These are phyloP conservation scores for Lachnellula hyalina DNA, from an alignment of 2,329 filamentous ascomycete species.

Conservation along the genomic window DNA sequence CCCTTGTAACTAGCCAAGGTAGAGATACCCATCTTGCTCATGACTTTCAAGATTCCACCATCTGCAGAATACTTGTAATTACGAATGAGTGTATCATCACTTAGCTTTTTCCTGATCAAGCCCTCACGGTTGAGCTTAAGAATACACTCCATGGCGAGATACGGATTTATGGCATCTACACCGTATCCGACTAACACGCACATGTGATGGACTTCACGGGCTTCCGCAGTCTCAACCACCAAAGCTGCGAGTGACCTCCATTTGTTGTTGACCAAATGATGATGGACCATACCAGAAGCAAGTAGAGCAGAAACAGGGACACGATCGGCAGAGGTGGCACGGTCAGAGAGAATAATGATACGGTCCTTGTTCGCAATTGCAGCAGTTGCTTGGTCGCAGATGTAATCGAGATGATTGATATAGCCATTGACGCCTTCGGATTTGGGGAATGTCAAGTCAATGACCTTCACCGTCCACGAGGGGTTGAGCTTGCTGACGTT, in stretches of 20 bases:
- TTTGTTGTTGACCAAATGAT: slow-evolving; percentile 91
- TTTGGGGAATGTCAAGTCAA: slow-evolving; percentile 93
- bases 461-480: slow-evolving; percentile 81
- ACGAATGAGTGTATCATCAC: slow-evolving; percentile 74
- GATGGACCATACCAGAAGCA: slow-evolving; percentile 89
- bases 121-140: slow-evolving; percentile 93
- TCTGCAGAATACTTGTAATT: slow-evolving; percentile 98
- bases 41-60: slow-evolving; percentile 95
- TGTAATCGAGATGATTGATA: slow-evolving; percentile 77
- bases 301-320: slow-evolving; percentile 81
- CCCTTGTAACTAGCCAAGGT: slow-evolving; percentile 96
- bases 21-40: slow-evolving; percentile 99
- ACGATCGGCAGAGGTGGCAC: slow-evolving; percentile 74
- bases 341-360: slow-evolving; percentile 84
- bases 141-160: slow-evolving; percentile 93
- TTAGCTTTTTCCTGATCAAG: slow-evolving; percentile 83
- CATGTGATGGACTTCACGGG: slow-evolving; percentile 97
- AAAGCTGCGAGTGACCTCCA: slow-evolving; percentile 87
- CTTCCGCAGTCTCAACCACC: slow-evolving; percentile 87
- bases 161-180: slow-evolving; percentile 90
- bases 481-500: slow-evolving; percentile 68
- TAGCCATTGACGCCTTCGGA: slow-evolving; percentile 77
- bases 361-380: slow-evolving; percentile 80
- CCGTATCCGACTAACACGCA: slow-evolving; percentile 96
- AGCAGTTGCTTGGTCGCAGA: slow-evolving; percentile 78